Base-by-base conservation (phyloP, 306 rosid genomes). In the Oxytropis ochrocephala region DNA sequence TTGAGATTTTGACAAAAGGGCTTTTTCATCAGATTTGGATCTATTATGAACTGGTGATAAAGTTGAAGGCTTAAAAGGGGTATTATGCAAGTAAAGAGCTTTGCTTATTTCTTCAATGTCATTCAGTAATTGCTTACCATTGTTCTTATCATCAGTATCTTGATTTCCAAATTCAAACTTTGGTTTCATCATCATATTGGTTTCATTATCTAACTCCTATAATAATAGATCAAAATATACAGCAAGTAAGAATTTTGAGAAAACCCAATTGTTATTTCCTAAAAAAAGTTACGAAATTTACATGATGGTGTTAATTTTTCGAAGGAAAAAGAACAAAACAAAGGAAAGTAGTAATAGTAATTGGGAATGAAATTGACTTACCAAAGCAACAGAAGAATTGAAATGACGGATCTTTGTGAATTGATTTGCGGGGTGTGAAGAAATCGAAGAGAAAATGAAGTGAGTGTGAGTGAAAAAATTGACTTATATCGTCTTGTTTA, bases 61-160 rank as follows among this genome's bases (percentile, higher is more conserved):
- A 0, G 44, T 13, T 27, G 81, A 70, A 44, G 74, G 60, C 43
- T 85, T 85, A 14, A 72, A 47, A 44, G 89, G 79, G 78, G 78
- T 10, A 60, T 70, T 75, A 46, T 66, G 70, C 80, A 85, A 80
- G 80, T 86, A 85, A 36, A 91, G 88, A 13, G 96, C 97, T 80
- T 73, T 88, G 77, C 93, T 88, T 73, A 91, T 85, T 77, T 89
- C 92, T 75, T 88, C 83, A 79, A 88, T 80, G 57, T 91, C 97
- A 72, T 53, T 83, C 77, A 88, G 70, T 77, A 91, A 58, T 74
- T 88, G 62, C 36, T 67, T 27, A 41, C 78, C 75, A 42, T 53
- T 79, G 46, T 75, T 86, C 32, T 27, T 69, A 65, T 19, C 70
- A 74, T 21, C 9, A 67, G 39, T 65, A 70, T 43, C 61, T 41